Percentiles rank a stretch among this genome's conserved stretches.
phyloP scores from a whole-genome alignment of 768 basidiomycete genomes.

The Boletus pseudo-olivaceus region DNA sequence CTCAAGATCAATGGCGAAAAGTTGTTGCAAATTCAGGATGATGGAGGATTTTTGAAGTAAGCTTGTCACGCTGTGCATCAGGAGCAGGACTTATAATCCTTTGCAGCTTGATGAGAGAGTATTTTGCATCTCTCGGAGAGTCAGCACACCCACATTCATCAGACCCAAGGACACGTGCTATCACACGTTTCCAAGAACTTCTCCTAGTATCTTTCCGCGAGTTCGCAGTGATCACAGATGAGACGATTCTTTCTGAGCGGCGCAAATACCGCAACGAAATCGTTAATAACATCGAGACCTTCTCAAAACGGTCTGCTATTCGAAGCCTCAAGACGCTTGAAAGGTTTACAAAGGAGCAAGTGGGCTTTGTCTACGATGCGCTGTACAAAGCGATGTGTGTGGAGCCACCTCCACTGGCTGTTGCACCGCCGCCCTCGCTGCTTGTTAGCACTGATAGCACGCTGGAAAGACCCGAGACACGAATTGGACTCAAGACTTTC shows the following conservation, averaged over 20 bases:
- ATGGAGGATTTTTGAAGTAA: conserved; percentile 93
- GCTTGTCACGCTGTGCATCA: conserved; percentile 17
- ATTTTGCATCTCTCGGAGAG: conserved; percentile 89
- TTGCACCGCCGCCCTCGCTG: conserved; percentile 47
- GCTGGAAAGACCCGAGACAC: conserved; percentile 83
- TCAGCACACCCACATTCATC: conserved; percentile 88
- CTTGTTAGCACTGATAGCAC: conserved; percentile 53
- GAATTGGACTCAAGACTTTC: conserved; percentile 84
- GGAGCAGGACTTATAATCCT: not conserved
- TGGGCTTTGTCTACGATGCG: conserved; percentile 88
- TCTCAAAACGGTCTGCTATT: conserved; percentile 87
- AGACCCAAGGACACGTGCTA: conserved; percentile 87
- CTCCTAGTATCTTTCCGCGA: conserved; percentile 97
- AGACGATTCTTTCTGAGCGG: conserved; percentile 85
- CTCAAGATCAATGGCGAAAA: conserved; percentile 97
- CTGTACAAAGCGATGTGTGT: conserved; percentile 81
- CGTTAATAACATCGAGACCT: conserved; percentile 88
- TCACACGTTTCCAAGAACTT: conserved; percentile 96
- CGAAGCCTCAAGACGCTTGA: conserved; percentile 80
- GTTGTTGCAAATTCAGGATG: conserved; percentile 89
- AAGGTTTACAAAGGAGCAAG: conserved; percentile 83
- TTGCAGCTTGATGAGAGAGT: conserved; percentile 85
- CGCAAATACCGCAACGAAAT: conserved; percentile 84
- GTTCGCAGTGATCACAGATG: conserved; percentile 94
- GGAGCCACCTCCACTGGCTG: conserved; percentile 60